Base-by-base conservation (phyloP, 2,329 filamentous ascomycete genomes). In the Ceratocystis diversiconidia region DNA sequence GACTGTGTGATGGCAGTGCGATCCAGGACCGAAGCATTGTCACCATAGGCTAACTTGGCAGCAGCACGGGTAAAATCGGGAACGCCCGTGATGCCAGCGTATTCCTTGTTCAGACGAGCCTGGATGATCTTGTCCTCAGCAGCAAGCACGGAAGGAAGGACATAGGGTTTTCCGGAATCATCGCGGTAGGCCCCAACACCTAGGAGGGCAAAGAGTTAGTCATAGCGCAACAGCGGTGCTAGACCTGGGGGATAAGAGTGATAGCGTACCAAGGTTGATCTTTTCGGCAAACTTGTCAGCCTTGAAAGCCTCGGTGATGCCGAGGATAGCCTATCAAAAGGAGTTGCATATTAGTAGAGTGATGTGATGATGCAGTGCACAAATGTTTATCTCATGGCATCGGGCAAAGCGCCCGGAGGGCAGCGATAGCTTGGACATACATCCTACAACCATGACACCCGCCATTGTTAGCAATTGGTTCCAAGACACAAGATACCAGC, bases 241-340 rank as follows among this genome's bases (percentile, higher is more conserved):
- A 57, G 7, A 62, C 36, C 60, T 52, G 12, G 59, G 69, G 48
- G 50, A 12, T 15, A 30, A 19, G 22, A 65, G 55, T 52, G 65
- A 57, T 36, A 66, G 72, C 82, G 73, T 79, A 88, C 89, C 94
- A 69, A 99, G 81, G 81, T 97, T 97, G 82, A 99, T 97, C 86
- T 97, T 99, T 81, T 96, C 85, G 69, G 85, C 80, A 78, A 95
- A 92, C 73, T 81, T 83, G 76, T 99, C 94, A 77, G 92, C 92
- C 84, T 97, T 99, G 88, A 94, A 99, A 68, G 94, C 94, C 80
- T 99, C 94, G 69, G 94, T 97, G 79, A 99, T 91, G 76, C 89
- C 88, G 87, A 91, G 82, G 79, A 90, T 92, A 73, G 88, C 88
- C 87, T 89, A 74, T 69, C 3, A 41, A 3, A 15, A 12, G 15